Base-by-base conservation (phyloP, 768 basidiomycete genomes). In the Tulasnella sp. region DNA sequence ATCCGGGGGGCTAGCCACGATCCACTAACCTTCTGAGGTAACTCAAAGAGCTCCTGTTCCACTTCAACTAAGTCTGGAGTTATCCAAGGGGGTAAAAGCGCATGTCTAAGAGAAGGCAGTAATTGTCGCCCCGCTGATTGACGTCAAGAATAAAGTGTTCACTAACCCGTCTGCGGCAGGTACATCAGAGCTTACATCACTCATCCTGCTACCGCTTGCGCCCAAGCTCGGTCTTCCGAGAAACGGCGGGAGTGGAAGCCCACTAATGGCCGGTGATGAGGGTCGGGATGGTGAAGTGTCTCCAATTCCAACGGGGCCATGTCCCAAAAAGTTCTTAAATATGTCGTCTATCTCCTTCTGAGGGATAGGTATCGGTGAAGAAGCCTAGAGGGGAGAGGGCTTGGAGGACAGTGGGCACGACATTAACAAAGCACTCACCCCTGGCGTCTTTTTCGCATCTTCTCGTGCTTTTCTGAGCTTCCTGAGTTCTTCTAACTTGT, bases 1-100 rank as follows among this genome's bases (percentile, higher is more conserved):
- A n/a, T n/a, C 63, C 3, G 63, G 61, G 11, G 64, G 63, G 3
- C 65, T 56, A 2, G 65, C 44, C 17, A 61, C 44, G 21, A 7
- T 66, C 75, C 49, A 38, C 15, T 38, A 58, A 90, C 92, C 75
- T 86, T 90, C 67, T 86, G 83, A 2, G 92, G 92, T 10, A 93
- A 73, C 66, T 94, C 92, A 65, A 90, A 95, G 4, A 96, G 73
- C 68, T 96, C 93, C 67, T 90, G 84, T 64, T 92, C 88, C 17
- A 88, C 78, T 64, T 95, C 89, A 51, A 95, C 80, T n/a, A 92
- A 77, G 67, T 90, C 88, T n/a, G 80, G 79, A 44, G 82, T 74
- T 29, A 79, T 76, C 44, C 86, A 77, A 10, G 84, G 13, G 29
- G 34, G n/a, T 51, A 38, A 19, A 27, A 62, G 34, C 60, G 30